Evolutionary conservation across 352 stramenopile species (phyloP), one percentile per base, ranked within the genome.

Genomic region (Nothophytophthora sp.): DNA sequence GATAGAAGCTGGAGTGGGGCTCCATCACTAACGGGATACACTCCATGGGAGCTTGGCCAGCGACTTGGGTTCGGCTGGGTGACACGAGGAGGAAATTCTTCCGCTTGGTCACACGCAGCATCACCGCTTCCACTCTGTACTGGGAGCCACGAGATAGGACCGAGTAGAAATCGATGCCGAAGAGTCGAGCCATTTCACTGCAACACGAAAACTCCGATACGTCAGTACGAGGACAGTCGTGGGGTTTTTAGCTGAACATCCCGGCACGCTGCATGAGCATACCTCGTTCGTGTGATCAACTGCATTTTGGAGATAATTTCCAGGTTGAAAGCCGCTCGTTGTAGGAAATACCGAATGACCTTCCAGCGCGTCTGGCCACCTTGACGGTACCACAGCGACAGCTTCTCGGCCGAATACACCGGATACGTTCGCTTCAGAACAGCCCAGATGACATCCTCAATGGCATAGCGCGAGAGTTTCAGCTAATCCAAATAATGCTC

Each of bases 1-100:
- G 73, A 67, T 99, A 99, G 63, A 99, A 98, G 34, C 77, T 87
- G 13, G 92, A 98, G 29, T 96, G 60, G 1, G 98, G 97, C 63
- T 99, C 98, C 67, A 98, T 94, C 1, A 98, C 92, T 7, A 98
- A 59, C 19, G 95, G 93, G 35, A 98, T 96, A 41, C 77, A 82
- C 55, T 98, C 93, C 81, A 98, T 93, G 2, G 92, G 77, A 4
- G 92, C 70, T 61, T 98, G 95, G 1, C 67, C 55, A 36, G 91
- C 88, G 19, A 98, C 89, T 75, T 92, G 81, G 0, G 66, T 75
- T 51, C 81, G 62, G 39, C 58, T 96, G 0, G 90, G 85, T 5
- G 88, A 95, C 12, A 95, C 48, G 27, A 96, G 52, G 0, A 98
- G 50, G 51, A 86, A 97, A 42, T 96, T 96, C 1, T 72, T 75